Evolutionary conservation across 768 basidiomycete species (phyloP).

Genomic region (Boletus pseudo-olivaceus): DNA sequence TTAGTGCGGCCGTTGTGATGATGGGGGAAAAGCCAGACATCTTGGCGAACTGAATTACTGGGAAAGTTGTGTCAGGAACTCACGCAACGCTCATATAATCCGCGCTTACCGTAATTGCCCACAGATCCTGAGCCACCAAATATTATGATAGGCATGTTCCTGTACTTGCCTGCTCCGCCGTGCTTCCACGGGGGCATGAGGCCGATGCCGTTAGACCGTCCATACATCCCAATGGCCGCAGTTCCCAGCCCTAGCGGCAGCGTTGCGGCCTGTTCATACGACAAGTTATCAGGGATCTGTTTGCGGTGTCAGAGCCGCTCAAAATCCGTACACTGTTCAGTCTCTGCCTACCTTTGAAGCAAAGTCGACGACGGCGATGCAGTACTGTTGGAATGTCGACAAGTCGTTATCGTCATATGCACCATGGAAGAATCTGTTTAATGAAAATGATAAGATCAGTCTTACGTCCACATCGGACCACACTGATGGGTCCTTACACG

Average conservation of each 20-base stretch:
- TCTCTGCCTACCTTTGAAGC: slow-evolving; percentile 35
- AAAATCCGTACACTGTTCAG: not conserved
- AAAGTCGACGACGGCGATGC: slow-evolving; percentile 38
- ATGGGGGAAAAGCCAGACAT: slow-evolving; percentile 39
- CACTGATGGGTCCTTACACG: slow-evolving; percentile 38
- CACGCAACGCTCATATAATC: slow-evolving; percentile 4
- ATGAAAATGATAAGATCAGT: slow-evolving; percentile 25
- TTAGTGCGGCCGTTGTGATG: slow-evolving; percentile 34
- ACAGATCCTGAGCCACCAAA: slow-evolving; percentile 48
- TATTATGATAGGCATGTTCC: slow-evolving; percentile 43
- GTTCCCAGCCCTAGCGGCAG: slow-evolving; percentile 48
- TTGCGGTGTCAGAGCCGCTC: slow-evolving; percentile 8
- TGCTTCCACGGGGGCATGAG: slow-evolving; percentile 39
- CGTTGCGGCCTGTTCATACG: slow-evolving; percentile 48
- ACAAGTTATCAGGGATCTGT: slow-evolving; percentile 45
- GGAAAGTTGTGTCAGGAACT: slow-evolving; percentile 15
- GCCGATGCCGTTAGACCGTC: slow-evolving; percentile 37
- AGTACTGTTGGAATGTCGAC: slow-evolving; percentile 45
- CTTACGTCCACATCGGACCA: slow-evolving; percentile 4
- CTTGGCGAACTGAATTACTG: slow-evolving; percentile 40
- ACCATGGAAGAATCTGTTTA: slow-evolving; percentile 39
- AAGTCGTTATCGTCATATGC: slow-evolving; percentile 35
- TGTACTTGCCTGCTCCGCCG: slow-evolving; percentile 38
- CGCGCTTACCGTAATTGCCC: slow-evolving; percentile 44
- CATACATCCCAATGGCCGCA: slow-evolving; percentile 50